Conservation (phyloP, 1,284 basidiomycete genomes). For the Athelia sp. region DNA sequence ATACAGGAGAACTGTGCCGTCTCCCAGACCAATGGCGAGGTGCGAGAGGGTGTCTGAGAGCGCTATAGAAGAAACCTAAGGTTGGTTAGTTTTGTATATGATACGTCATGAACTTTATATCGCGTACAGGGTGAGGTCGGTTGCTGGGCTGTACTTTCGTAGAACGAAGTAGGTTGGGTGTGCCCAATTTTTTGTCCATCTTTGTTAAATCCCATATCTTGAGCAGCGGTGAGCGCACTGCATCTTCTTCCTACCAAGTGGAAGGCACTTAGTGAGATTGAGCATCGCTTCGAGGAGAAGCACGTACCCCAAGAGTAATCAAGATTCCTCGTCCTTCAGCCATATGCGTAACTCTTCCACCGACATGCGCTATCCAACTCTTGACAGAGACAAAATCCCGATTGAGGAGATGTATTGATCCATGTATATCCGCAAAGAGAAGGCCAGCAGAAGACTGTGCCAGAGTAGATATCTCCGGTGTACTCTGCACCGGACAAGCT, state of each 20-base stretch:
- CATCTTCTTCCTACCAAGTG: constrained; percentile 74
- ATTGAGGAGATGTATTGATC: constrained; percentile 72
- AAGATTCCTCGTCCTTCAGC: constrained; percentile 73
- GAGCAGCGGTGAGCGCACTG: constrained; percentile 68
- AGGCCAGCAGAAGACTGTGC: constrained; percentile 58
- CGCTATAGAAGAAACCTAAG: constrained; percentile 76
- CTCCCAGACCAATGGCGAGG: constrained; percentile 87
- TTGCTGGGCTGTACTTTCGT: constrained; percentile 74
- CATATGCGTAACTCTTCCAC: constrained; percentile 81
- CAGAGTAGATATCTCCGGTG: constrained; percentile 69
- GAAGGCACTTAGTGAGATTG: too few relatives aligned
- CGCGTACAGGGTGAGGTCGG: constrained; percentile 75
- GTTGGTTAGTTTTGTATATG: constrained; percentile 3
- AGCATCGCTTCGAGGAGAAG: neutral
- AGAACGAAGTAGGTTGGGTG: constrained; percentile 71
- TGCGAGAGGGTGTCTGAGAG: constrained; percentile 79
- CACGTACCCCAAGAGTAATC: constrained; percentile 78
- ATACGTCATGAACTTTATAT: constrained; percentile 1
- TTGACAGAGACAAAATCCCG: constrained; percentile 68
- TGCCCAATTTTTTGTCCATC: constrained; percentile 61
- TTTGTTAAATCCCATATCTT: constrained; percentile 88
- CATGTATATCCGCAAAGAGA: constrained; percentile 79
- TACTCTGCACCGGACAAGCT: constrained; percentile 34
- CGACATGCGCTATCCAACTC: constrained; percentile 76
- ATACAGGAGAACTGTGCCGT: constrained; percentile 92